Conservation (phyloP, 768 basidiomycete species). For the Lenzites betulinus region DNA sequence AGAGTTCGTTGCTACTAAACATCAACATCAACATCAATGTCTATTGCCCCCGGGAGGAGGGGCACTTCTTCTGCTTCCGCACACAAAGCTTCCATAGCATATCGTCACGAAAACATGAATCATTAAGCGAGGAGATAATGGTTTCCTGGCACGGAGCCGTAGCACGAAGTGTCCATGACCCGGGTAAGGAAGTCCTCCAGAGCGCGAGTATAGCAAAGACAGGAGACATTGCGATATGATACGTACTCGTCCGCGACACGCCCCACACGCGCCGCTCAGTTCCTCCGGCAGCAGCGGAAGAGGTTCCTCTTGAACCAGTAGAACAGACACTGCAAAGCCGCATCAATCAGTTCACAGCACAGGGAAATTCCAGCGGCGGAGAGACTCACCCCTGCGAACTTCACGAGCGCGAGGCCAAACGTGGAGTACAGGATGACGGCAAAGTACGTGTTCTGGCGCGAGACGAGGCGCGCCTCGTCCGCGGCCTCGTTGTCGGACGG, state of each 20-base stretch:
- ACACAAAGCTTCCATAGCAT: conserved; percentile 12
- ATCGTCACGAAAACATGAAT: conserved; percentile 11
- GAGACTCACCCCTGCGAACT: conserved; percentile 72
- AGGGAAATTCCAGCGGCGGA: too few relatives aligned
- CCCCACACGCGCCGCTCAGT: conserved; percentile 39
- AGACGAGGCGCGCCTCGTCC: conserved; percentile 43
- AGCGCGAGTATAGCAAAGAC: conserved; percentile 2
- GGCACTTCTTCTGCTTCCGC: conserved; percentile 5
- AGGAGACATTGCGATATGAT: conserved; percentile 7
- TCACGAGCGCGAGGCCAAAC: conserved; percentile 67
- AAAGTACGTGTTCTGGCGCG: conserved; percentile 67
- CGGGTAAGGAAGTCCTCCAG: conserved; percentile 11
- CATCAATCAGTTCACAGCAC: background rate
- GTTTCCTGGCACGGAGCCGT: background rate
- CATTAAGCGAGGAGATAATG: background rate
- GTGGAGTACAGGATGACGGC: conserved; percentile 79
- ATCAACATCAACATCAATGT: background rate
- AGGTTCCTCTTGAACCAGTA: conserved; percentile 85
- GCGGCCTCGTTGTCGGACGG: conserved; percentile 38
- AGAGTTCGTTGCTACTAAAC: background rate
- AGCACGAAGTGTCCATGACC: conserved; percentile 20
- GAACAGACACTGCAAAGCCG: conserved; percentile 60
- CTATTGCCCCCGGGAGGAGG: conserved; percentile 1
- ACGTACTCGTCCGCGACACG: background rate
- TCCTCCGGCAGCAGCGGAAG: conserved; percentile 79